phyloP scores from a whole-genome alignment of 768 basidiomycete genomes.

The Lactifluus echinatus region DNA sequence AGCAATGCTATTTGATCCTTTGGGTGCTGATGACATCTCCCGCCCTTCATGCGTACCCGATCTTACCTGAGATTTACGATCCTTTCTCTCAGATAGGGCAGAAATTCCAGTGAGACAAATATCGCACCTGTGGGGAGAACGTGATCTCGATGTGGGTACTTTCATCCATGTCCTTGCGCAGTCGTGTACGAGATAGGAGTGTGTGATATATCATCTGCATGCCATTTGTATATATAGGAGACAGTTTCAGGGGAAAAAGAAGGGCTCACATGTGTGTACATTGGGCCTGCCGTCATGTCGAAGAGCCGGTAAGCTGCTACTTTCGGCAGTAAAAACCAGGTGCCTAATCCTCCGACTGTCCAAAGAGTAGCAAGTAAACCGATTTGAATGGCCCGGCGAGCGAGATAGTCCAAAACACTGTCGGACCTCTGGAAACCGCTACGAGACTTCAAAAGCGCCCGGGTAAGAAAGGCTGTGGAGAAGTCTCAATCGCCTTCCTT shows the following conservation, averaged over 20 bases:
- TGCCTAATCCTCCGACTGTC: neutral
- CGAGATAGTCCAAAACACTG: neutral
- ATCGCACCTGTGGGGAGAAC: neutral
- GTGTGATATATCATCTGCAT: neutral
- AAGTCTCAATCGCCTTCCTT: neutral
- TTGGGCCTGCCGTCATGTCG: neutral
- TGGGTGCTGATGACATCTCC: neutral
- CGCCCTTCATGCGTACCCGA: neutral
- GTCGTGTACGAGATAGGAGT: neutral
- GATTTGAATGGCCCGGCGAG: neutral
- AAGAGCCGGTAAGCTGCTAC: neutral
- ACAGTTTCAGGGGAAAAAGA: neutral
- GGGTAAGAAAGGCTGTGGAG: neutral
- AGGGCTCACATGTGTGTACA: neutral
- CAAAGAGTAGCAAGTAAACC: neutral
- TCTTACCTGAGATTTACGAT: neutral
- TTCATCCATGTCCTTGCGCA: neutral
- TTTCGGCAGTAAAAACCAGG: neutral
- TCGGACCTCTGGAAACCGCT: neutral
- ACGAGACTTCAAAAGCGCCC: neutral
- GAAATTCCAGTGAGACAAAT: neutral
- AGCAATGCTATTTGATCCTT: neutral
- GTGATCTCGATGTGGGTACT: neutral
- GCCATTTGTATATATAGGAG: neutral
- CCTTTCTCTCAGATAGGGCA: neutral